These are phyloP conservation scores for Eutrema japonicum DNA, from an alignment of 345 rosid genomes.

Conservation along the genomic window DNA sequence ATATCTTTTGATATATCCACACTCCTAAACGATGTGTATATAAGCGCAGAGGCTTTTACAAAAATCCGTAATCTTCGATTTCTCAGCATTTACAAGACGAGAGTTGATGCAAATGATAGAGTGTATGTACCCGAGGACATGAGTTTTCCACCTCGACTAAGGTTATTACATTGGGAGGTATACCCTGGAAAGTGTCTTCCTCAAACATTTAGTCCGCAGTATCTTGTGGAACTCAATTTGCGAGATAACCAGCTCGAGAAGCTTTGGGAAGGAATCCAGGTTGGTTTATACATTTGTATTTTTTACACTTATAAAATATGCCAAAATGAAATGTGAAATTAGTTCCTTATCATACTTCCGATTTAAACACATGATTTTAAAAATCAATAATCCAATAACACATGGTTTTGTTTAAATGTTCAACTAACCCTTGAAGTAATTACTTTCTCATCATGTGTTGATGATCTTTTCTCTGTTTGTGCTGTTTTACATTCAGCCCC, in stretches of 20 bases:
- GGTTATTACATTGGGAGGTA: conserved; percentile 30
- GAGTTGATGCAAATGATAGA: not conserved
- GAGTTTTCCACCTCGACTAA: conserved; percentile 13
- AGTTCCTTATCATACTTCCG: no score
- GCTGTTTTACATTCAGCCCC: conserved; percentile 1
- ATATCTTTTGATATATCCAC: conserved; percentile 29
- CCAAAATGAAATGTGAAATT: no score
- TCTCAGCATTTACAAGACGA: conserved; percentile 16
- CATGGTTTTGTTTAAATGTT: not conserved
- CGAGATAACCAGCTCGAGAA: not conserved
- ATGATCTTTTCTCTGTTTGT: not conserved
- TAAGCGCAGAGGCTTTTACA: conserved; percentile 16
- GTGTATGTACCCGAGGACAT: conserved; percentile 10
- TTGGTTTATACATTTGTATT: not conserved
- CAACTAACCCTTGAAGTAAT: no score
- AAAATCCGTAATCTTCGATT: not conserved
- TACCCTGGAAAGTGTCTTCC: conserved; percentile 38
- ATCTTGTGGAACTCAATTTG: conserved; percentile 30
- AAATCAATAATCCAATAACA: no score
- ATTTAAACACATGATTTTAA: no score
- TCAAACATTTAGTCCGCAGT: not conserved
- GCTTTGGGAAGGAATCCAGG: not conserved
- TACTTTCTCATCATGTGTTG: not conserved
- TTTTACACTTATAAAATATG: no score
- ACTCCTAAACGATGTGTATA: not conserved